Percentiles rank a stretch among this genome's conserved stretches.
Conservation (phyloP, 2,329 filamentous ascomycete species). For the Ceratocystis smalleyi region DNA sequence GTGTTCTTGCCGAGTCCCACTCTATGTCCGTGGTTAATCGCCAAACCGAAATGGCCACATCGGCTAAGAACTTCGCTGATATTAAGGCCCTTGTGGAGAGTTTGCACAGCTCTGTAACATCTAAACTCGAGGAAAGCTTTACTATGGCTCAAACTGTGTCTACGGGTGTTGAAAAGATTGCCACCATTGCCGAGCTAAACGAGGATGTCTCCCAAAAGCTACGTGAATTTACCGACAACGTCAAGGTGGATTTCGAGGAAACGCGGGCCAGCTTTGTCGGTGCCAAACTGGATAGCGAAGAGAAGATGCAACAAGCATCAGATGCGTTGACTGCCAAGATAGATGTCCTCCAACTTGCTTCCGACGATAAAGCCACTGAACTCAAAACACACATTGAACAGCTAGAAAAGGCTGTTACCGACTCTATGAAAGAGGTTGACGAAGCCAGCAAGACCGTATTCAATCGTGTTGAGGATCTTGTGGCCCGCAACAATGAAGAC, state of each 20-base stretch:
- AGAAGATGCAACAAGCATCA: conserved; percentile 50
- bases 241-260: conserved; percentile 79
- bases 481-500: conserved; percentile 57
- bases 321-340: conserved; percentile 37
- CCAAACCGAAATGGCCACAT: conserved; percentile 64
- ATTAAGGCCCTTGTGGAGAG: conserved; percentile 65
- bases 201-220: conserved; percentile 45
- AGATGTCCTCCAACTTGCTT: neutral
- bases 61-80: conserved; percentile 63
- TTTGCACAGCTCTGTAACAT: conserved; percentile 60
- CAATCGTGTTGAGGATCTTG: conserved; percentile 63
- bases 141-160: conserved; percentile 54
- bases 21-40: conserved; percentile 70
- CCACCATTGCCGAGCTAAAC: conserved; percentile 37
- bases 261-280: conserved; percentile 65
- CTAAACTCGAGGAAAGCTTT: conserved; percentile 60
- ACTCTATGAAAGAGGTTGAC: conserved; percentile 72
- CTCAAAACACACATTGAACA: conserved; percentile 75
- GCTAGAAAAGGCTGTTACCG: conserved; percentile 63
- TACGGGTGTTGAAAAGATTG: conserved; percentile 10
- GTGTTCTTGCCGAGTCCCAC: conserved; percentile 50
- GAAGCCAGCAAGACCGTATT: conserved; percentile 81
- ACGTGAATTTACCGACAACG: conserved; percentile 55
- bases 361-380: conserved; percentile 31
- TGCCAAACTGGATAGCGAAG: conserved; percentile 67